Evolutionary conservation across 441 rosid species (phyloP).

Genomic region (Oxalis stricta): DNA sequence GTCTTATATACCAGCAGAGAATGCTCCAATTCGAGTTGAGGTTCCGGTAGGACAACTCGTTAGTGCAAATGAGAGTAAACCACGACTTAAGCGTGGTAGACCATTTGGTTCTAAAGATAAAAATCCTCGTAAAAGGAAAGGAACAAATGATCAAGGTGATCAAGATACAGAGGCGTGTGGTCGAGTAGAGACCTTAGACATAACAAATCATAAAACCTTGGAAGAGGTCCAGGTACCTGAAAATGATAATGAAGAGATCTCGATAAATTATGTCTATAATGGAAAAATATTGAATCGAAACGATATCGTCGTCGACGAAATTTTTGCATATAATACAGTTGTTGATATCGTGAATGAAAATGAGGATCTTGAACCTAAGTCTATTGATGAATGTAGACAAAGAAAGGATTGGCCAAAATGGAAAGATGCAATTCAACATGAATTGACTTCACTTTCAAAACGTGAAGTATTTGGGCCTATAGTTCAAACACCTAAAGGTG

Average conservation of each 20-base stretch:
- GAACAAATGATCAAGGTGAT: neutral
- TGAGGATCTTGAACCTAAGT: neutral
- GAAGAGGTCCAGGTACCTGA: neutral
- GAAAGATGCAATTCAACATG: neutral
- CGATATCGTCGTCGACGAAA: neutral
- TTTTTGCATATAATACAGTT: neutral
- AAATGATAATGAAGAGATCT: neutral
- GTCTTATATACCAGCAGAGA: neutral
- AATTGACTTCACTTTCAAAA: slow-evolving; percentile 1
- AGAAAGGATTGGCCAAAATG: neutral
- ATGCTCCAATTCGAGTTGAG: neutral
- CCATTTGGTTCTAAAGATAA: neutral
- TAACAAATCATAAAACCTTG: neutral
- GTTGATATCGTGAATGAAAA: neutral
- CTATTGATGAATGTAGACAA: neutral
- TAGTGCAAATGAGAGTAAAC: neutral
- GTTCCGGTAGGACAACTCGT: neutral
- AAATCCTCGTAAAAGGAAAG: neutral
- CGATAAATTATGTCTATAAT: neutral
- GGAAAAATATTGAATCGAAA: neutral
- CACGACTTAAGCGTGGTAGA: neutral
- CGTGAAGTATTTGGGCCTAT: neutral
- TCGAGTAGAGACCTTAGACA: neutral
- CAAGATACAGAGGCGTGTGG: neutral
- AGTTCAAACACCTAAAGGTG: slow-evolving; percentile 1